A percentile compares a stretch with the other conserved stretches of the same genome.
These are phyloP conservation scores for Penicillium corylophilum DNA, from an alignment of 2,329 filamentous ascomycete genomes.

Conservation along the genomic window DNA sequence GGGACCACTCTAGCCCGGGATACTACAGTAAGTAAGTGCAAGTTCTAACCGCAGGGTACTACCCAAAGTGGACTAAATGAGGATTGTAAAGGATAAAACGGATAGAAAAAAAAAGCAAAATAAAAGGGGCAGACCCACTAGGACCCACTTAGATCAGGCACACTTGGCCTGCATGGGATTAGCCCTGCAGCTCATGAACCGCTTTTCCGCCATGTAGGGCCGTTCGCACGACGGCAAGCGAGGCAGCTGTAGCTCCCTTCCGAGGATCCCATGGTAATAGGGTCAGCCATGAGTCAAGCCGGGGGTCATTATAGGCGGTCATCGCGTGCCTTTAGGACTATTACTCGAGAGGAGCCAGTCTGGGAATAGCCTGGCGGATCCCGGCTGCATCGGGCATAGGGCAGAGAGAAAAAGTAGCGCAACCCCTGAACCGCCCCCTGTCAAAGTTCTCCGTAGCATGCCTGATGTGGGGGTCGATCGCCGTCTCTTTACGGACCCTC, in stretches of 20 bases:
- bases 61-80: background rate
- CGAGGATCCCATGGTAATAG: background rate
- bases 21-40: too few relatives aligned
- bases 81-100: background rate
- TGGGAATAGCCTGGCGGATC: conserved; percentile 9
- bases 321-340: background rate
- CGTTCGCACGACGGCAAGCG: background rate
- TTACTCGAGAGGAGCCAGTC: background rate
- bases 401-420: conserved; percentile 7
- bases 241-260: background rate
- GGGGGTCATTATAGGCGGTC: background rate
- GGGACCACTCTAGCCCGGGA: background rate
- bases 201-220: conserved; percentile 1
- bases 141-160: conserved; percentile 1
- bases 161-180: conserved; percentile 6
- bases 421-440: conserved; percentile 28
- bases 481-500: conserved; percentile 1
- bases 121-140: conserved; percentile 13
- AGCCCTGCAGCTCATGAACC: conserved; percentile 19
- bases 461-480: conserved; percentile 26
- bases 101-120: conserved; percentile 1
- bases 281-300: background rate
- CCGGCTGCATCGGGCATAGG: conserved; percentile 11
- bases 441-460: conserved; percentile 23
- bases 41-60: background rate